Percentiles rank a stretch among this genome's conserved stretches.
Conservation (phyloP, 768 basidiomycete genomes). For the Tylopilus balloui region DNA sequence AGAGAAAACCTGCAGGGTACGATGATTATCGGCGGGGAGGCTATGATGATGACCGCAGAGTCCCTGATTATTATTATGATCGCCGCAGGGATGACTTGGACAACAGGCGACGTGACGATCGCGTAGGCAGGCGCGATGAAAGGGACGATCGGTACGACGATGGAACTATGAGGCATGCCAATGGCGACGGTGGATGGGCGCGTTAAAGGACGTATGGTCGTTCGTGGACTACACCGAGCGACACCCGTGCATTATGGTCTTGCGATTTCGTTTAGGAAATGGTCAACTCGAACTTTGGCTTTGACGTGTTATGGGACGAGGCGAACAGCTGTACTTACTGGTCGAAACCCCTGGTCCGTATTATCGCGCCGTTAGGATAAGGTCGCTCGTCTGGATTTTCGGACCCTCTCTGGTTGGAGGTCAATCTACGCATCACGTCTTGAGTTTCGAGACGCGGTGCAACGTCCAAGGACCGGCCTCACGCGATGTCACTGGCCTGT, state of each 20-base stretch:
- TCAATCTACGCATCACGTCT: background rate
- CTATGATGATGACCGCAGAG: constrained; percentile 75
- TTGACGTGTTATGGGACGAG: constrained; percentile 36
- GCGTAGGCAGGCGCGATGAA: constrained; percentile 74
- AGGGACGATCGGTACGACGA: constrained; percentile 81
- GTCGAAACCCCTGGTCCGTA: constrained; percentile 36
- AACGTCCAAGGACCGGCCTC: constrained; percentile 14
- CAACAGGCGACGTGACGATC: constrained; percentile 55
- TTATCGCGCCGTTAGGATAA: constrained; percentile 31
- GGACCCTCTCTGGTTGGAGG: constrained; percentile 18
- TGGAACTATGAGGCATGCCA: constrained; percentile 64
- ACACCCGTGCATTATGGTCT: constrained; percentile 33
- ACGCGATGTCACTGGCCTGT: constrained; percentile 4
- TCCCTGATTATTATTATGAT: constrained; percentile 82
- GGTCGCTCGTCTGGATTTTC: constrained; percentile 27
- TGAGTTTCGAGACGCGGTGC: constrained; percentile 20
- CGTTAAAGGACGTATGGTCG: constrained; percentile 51
- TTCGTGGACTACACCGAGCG: constrained; percentile 32
- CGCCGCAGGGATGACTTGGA: constrained; percentile 78
- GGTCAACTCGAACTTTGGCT: constrained; percentile 37
- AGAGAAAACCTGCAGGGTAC: constrained; percentile 88
- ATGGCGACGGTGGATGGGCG: constrained; percentile 75
- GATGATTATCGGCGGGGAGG: constrained; percentile 84
- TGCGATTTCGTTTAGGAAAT: constrained; percentile 50
- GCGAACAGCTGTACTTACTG: constrained; percentile 38